Evolutionary conservation across 2,329 filamentous ascomycete species (phyloP), one percentile per base, ranked within the genome.

Genomic region (Coccinonectria pachysandricola): DNA sequence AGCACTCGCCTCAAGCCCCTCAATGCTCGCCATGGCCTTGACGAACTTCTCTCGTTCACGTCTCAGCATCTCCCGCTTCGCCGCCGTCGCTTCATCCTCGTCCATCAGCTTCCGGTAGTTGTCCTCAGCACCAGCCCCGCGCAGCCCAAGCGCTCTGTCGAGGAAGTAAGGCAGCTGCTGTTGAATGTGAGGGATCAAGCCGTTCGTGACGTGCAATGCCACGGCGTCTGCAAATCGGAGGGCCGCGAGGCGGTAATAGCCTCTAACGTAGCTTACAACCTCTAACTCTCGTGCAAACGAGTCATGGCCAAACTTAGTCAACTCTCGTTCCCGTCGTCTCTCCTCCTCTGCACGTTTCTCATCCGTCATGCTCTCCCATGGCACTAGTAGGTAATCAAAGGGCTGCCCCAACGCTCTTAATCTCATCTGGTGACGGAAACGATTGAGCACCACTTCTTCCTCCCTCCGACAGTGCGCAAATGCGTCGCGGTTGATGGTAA

Each of bases 161-260:
- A 71, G 50, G 21, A 65, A 58, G 4, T 37, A 47, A 2, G 59
- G 54, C 4, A 68, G 53, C 6, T 53, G 40, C 2, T 42, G 32
- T 7, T 57, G 50, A 6, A 69, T 56, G 3, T 53, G 46, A 0
- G 65, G 65, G 5, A 71, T 56, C 45, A 68, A 56, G 4, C 63
- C 60, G 7, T 62, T 64, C 8, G 63, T 57, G 28, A 70, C 50
- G 24, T 62, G 56, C 13, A 69, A 56, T 2, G 60, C 53, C 6
- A 63, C 55, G 3, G 54, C 49, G 29, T 86, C 79, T 1, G 73
- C 62, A 40, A 84, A 79, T 2, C 79, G 67, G 17, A 64, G 55
- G 0, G 72, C 68, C 0, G 80, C 78, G 4, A 78, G 67, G 23
- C 71, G 62, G 44, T 86, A 86, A 48, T 85, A 86, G 0, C 69